phyloP scores from a whole-genome alignment of 2,329 filamentous ascomycete genomes.

The Aspergillus sclerotialis region DNA sequence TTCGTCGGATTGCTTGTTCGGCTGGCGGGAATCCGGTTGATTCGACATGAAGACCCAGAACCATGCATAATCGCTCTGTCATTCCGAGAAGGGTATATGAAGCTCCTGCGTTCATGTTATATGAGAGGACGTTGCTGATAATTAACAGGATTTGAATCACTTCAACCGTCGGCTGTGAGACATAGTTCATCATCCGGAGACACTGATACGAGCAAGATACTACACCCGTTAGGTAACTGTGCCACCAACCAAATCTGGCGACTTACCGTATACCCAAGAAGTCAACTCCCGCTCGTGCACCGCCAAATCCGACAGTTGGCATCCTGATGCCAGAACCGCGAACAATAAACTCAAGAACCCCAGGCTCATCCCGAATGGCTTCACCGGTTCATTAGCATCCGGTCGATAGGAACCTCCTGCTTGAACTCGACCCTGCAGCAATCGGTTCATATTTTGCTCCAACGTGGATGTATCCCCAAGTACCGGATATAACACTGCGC shows the following conservation, averaged over 20 bases:
- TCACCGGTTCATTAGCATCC: conserved; percentile 42
- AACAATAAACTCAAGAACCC: conserved; percentile 56
- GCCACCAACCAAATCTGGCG: no score
- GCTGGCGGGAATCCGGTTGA: conserved; percentile 43
- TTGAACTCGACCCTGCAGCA: conserved; percentile 45
- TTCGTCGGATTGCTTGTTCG: conserved; percentile 33
- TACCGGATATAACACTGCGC: conserved; percentile 52
- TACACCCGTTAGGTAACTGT: no score
- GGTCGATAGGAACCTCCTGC: conserved; percentile 34
- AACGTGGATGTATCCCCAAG: conserved; percentile 46
- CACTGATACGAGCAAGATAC: conserved; percentile 61
- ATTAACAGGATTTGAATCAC: conserved; percentile 56
- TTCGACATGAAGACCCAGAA: conserved; percentile 50
- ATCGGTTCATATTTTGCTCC: conserved; percentile 44
- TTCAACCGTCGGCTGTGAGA: conserved; percentile 54
- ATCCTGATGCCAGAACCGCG: conserved; percentile 55
- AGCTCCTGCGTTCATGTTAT: conserved; percentile 59
- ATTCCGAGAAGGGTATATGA: conserved; percentile 53
- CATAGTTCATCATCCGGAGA: conserved; percentile 56
- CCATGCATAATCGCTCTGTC: conserved; percentile 46
- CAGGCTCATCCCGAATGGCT: conserved; percentile 51
- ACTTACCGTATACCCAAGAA: conserved; percentile 55
- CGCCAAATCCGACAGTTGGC: conserved; percentile 51
- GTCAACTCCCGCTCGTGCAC: conserved; percentile 54
- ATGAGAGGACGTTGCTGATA: conserved; percentile 56